A percentile compares a stretch with the other conserved stretches of the same genome.
Evolutionary conservation across 495 filamentous ascomycete species (phyloP).

Genomic region (Aspergillus conjunctus): DNA sequence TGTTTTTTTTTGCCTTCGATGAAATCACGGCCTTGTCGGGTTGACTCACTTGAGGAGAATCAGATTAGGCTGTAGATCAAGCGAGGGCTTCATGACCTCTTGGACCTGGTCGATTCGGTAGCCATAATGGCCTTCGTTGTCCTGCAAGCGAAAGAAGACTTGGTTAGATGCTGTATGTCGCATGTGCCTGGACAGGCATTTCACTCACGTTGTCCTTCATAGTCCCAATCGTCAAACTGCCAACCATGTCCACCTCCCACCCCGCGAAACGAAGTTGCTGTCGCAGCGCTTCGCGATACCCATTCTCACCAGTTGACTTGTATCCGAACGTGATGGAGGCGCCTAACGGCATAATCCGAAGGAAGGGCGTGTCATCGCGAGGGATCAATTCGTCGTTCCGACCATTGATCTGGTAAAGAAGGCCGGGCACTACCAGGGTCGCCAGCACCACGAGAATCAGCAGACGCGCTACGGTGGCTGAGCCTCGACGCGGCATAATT

Average conservation of each 20-base stretch:
- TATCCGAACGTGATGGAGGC: conserved; percentile 61
- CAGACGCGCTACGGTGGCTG: too few species aligned
- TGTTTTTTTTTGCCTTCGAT: too few species aligned
- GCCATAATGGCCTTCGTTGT: conserved; percentile 54
- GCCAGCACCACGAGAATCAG: too few species aligned
- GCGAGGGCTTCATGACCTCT: conserved; percentile 31
- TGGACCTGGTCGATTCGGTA: conserved; percentile 49
- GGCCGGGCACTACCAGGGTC: too few species aligned
- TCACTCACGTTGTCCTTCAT: conserved; percentile 51
- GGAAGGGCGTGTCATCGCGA: not conserved
- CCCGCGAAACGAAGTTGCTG: conserved; percentile 39
- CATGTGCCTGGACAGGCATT: not conserved
- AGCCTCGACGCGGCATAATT: too few species aligned
- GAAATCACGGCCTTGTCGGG: not conserved
- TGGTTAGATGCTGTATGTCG: too few species aligned
- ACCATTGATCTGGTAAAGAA: too few species aligned
- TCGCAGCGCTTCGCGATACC: conserved; percentile 52
- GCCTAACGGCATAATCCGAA: conserved; percentile 57
- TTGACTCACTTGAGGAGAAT: conserved; percentile 44
- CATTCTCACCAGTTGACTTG: conserved; percentile 51
- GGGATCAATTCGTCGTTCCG: too few species aligned
- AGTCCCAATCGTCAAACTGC: conserved; percentile 43
- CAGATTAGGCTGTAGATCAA: conserved; percentile 48
- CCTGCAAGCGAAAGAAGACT: conserved; percentile 15
- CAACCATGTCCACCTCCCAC: conserved; percentile 55